Evolutionary conservation across 768 basidiomycete species (phyloP).

Genomic region (Nidularia sp.): DNA sequence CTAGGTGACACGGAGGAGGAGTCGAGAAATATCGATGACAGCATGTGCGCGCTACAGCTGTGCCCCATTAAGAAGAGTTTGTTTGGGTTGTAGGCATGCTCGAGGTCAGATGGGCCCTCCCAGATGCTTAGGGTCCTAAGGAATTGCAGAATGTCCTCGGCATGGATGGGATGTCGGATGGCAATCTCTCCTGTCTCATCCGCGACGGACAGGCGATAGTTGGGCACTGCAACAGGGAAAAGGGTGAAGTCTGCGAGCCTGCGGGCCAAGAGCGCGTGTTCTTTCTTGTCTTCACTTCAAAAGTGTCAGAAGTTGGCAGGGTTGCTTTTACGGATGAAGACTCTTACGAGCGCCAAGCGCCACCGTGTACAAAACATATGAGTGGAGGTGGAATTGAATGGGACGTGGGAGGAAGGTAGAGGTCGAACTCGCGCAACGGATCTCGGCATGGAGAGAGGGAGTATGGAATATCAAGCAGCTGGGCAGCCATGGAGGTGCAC

Average conservation of each 20-base stretch:
- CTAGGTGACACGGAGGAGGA: slow-evolving; percentile 33
- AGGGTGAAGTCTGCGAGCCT: slow-evolving; percentile 37
- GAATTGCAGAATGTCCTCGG: slow-evolving; percentile 59
- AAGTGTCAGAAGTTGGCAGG: slow-evolving; percentile 1
- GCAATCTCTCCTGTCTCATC: slow-evolving; percentile 28
- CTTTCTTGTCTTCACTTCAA: slow-evolving; percentile 67
- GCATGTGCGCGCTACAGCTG: slow-evolving; percentile 81
- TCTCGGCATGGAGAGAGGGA: slow-evolving; percentile 15
- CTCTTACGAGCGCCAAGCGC: slow-evolving; percentile 76
- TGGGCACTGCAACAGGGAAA: slow-evolving; percentile 58
- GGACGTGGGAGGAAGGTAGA: slow-evolving; percentile 33
- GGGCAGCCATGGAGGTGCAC: slow-evolving; percentile 14
- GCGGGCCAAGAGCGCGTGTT: slow-evolving; percentile 51
- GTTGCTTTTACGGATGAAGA: slow-evolving; percentile 1
- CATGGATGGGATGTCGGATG: slow-evolving; percentile 68
- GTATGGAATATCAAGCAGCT: slow-evolving; percentile 36
- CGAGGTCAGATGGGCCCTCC: slow-evolving; percentile 25
- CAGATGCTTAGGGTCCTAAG: slow-evolving; percentile 54
- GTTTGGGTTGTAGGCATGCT: slow-evolving; percentile 29
- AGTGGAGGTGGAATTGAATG: slow-evolving; percentile 26
- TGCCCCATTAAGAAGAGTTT: slow-evolving; percentile 66
- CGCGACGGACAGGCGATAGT: slow-evolving; percentile 78
- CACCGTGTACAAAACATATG: slow-evolving; percentile 76
- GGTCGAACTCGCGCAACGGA: slow-evolving; percentile 47
- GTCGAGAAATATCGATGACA: slow-evolving; percentile 64